Conservation (phyloP, 768 basidiomycete genomes). For the Phallus indusiatus region DNA sequence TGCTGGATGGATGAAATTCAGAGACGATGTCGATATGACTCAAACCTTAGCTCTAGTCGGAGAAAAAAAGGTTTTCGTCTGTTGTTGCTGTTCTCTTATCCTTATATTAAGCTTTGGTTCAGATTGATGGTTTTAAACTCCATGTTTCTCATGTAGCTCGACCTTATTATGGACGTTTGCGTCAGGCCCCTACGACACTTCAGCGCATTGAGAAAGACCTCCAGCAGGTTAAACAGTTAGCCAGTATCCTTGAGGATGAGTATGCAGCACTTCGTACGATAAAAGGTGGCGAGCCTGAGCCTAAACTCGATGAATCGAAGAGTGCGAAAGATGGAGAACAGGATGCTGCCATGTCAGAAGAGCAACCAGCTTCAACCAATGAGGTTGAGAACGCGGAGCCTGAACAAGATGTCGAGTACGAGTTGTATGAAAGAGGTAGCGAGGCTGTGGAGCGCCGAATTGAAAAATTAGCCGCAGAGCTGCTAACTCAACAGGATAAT, state of each 20-base stretch:
- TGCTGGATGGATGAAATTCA: slow-evolving; percentile 87
- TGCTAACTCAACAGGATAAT: slow-evolving; percentile 39
- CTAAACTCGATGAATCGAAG: slow-evolving; percentile 5
- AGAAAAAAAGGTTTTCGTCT: slow-evolving; percentile 65
- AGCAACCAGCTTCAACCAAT: slow-evolving; percentile 21
- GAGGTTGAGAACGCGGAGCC: slow-evolving; percentile 32
- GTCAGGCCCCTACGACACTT: slow-evolving; percentile 73
- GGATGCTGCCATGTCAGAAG: slow-evolving; percentile 23
- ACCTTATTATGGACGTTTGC: slow-evolving; percentile 68
- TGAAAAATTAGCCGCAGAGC: slow-evolving; percentile 62
- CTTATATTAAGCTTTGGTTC: slow-evolving; percentile 5
- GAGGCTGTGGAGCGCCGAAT: slow-evolving; percentile 77
- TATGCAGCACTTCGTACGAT: slow-evolving; percentile 41
- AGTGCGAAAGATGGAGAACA: slow-evolving; percentile 15
- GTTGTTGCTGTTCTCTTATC: not conserved
- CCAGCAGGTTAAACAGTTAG: slow-evolving; percentile 62
- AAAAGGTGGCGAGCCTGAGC: slow-evolving; percentile 16
- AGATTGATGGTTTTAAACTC: slow-evolving; percentile 94
- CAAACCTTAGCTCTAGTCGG: slow-evolving; percentile 62
- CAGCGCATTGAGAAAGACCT: slow-evolving; percentile 78
- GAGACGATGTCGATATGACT: slow-evolving; percentile 75
- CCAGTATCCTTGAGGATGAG: slow-evolving; percentile 67
- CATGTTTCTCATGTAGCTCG: slow-evolving; percentile 77
- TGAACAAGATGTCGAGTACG: slow-evolving; percentile 21
- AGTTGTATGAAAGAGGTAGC: slow-evolving; percentile 56